A percentile compares a stretch with the other conserved stretches of the same genome.
These are phyloP conservation scores for Candida namnaoensis DNA, from an alignment of 805 yeast genomes.

Conservation along the genomic window DNA sequence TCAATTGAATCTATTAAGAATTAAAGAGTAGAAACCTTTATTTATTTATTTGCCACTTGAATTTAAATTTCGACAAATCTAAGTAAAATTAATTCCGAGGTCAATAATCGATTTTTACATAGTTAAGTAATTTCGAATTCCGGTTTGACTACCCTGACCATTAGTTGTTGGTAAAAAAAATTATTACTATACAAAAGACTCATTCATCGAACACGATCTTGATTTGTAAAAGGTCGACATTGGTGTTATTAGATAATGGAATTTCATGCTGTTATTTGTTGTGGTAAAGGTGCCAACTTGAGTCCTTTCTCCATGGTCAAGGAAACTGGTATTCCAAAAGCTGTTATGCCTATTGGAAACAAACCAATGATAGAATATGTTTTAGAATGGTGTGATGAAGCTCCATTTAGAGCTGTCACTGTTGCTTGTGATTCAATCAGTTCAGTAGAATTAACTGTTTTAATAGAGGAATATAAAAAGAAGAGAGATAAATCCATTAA, in stretches of 20 bases:
- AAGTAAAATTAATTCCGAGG: too few relatives aligned
- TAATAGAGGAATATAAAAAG: conserved; percentile 37
- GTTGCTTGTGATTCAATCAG: conserved; percentile 48
- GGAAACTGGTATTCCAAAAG: conserved; percentile 67
- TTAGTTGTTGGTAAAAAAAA: too few relatives aligned
- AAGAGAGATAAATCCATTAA: conserved; percentile 25
- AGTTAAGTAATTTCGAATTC: too few relatives aligned
- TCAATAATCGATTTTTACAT: too few relatives aligned
- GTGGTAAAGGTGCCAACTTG: conserved; percentile 75
- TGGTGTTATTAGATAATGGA: conserved; percentile 45
- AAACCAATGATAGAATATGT: conserved; percentile 83
- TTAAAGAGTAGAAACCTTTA: too few relatives aligned
- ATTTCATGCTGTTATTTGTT: conserved; percentile 82
- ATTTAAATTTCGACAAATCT: too few relatives aligned
- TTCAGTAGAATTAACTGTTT: conserved; percentile 34
- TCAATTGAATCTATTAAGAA: background rate
- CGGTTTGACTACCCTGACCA: too few relatives aligned
- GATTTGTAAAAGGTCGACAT: too few relatives aligned
- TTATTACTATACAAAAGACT: too few relatives aligned
- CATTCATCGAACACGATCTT: too few relatives aligned
- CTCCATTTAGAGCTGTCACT: conserved; percentile 64
- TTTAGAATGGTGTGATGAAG: conserved; percentile 88
- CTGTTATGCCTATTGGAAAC: conserved; percentile 84
- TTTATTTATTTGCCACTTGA: too few relatives aligned
- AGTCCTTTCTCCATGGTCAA: conserved; percentile 61